Conservation (phyloP, 2,329 filamentous ascomycete species). For the Periconia sp. region DNA sequence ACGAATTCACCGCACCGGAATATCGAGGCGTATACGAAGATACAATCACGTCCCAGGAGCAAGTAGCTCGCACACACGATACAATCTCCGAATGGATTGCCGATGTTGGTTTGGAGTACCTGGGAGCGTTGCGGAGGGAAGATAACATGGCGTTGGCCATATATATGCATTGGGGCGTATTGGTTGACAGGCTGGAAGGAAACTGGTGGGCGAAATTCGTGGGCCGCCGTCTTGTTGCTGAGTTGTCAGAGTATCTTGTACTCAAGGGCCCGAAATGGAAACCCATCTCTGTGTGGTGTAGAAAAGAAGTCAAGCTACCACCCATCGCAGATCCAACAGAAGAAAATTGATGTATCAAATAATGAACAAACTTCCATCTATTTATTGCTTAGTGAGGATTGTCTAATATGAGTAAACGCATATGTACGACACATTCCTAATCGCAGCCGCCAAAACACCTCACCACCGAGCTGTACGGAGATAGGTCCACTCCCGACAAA, state of each 20-base stretch:
- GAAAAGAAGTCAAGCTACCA: constrained; percentile 2
- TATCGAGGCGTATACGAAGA: neutral
- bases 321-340: too few species aligned
- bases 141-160: constrained; percentile 6
- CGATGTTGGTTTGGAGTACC: constrained; percentile 1
- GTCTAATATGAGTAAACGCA: too few species aligned
- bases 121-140: constrained; percentile 3
- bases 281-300: constrained; percentile 1
- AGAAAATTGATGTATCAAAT: neutral
- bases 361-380: too few species aligned
- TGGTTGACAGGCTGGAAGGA: constrained; percentile 2
- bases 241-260: constrained; percentile 1
- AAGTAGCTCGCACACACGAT: neutral
- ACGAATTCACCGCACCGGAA: neutral
- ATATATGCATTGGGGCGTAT: constrained; percentile 13
- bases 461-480: too few species aligned
- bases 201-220: constrained; percentile 14
- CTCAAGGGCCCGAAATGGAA: neutral
- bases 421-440: too few species aligned
- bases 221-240: constrained; percentile 3
- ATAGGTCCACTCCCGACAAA: too few species aligned
- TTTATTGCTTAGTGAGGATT: too few species aligned
- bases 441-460: too few species aligned
- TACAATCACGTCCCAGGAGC: constrained; percentile 1
- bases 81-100: constrained; percentile 1